These are phyloP conservation scores for Sporodiniella umbellata DNA, from an alignment of 371 early-diverging fungal species.

Conservation along the genomic window DNA sequence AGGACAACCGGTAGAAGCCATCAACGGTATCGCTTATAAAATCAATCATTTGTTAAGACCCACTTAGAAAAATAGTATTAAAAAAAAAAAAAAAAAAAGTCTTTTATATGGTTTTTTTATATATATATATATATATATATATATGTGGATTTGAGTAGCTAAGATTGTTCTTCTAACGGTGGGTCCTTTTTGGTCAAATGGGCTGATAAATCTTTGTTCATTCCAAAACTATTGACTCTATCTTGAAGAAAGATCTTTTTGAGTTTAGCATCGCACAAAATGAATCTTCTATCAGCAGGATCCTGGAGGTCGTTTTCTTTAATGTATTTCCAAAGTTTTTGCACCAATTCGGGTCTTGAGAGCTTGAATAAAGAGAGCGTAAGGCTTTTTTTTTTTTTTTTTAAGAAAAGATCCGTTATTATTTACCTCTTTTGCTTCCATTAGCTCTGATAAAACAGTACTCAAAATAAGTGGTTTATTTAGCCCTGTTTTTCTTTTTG, in stretches of 20 bases:
- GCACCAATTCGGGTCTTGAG: slow-evolving; percentile 55
- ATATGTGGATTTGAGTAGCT: too few relatives aligned
- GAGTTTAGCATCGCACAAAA: slow-evolving; percentile 52
- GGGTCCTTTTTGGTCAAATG: slow-evolving; percentile 46
- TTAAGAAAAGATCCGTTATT: background rate
- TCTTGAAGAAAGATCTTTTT: slow-evolving; percentile 50
- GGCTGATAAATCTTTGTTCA: slow-evolving; percentile 54
- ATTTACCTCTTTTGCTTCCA: slow-evolving; percentile 47
- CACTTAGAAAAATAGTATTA: background rate
- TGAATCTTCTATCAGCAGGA: slow-evolving; percentile 52
- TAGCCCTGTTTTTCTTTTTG: slow-evolving; percentile 48
- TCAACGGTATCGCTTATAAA: slow-evolving; percentile 46
- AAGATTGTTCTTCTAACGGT: background rate
- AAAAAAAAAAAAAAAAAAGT: slow-evolving; percentile 2
- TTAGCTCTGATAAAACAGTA: slow-evolving; percentile 42
- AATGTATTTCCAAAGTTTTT: slow-evolving; percentile 57
- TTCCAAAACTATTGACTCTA: slow-evolving; percentile 52
- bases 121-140: too few relatives aligned
- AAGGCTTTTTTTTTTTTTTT: background rate
- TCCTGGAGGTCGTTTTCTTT: slow-evolving; percentile 59
- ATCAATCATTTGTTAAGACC: slow-evolving; percentile 36
- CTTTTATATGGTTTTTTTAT: too few relatives aligned
- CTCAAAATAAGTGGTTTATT: slow-evolving; percentile 51
- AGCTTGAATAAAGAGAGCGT: slow-evolving; percentile 13
- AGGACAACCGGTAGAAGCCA: slow-evolving; percentile 28